Conservation (phyloP, 495 filamentous ascomycete species). For the Lasiosphaeria ovina region DNA sequence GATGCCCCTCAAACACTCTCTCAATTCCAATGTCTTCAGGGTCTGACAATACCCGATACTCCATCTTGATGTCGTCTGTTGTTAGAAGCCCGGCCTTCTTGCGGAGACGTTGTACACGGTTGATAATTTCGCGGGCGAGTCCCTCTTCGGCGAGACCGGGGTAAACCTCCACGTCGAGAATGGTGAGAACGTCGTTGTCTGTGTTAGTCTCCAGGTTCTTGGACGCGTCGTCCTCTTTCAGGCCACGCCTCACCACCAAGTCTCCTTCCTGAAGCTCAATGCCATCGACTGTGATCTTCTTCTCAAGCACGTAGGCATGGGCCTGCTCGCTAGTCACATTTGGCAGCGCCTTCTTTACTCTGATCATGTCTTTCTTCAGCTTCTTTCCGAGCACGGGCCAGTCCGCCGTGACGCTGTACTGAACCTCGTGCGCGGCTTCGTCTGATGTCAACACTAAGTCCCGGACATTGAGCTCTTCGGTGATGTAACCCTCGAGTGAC, state of each 20-base stretch:
- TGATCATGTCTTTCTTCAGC: conserved; percentile 86
- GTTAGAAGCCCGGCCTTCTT: conserved; percentile 46
- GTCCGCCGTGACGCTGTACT: conserved; percentile 84
- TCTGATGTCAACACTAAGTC: conserved; percentile 83
- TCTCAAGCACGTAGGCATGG: conserved; percentile 64
- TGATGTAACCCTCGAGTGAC: conserved; percentile 80
- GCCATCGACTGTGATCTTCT: conserved; percentile 76
- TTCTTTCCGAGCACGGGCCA: conserved; percentile 96
- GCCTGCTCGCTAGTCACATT: conserved; percentile 75
- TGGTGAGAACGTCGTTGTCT: conserved; percentile 55
- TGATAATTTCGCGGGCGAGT: conserved; percentile 46
- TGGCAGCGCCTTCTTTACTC: conserved; percentile 87
- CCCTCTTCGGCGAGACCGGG: conserved; percentile 44
- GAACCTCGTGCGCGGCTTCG: conserved; percentile 85
- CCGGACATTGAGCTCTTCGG: conserved; percentile 85
- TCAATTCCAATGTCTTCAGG: conserved; percentile 74
- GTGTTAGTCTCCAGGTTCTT: conserved; percentile 80
- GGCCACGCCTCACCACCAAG: conserved; percentile 75
- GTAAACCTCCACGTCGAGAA: conserved; percentile 42
- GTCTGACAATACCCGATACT: conserved; percentile 54
- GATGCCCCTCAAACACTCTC: conserved; percentile 69
- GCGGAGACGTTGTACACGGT: conserved; percentile 45
- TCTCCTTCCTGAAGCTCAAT: conserved; percentile 79
- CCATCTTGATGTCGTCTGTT: conserved; percentile 47
- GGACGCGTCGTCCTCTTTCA: conserved; percentile 64